Base-by-base conservation (phyloP, 2,329 filamentous ascomycete species). In the Hypoxylon sp. region DNA sequence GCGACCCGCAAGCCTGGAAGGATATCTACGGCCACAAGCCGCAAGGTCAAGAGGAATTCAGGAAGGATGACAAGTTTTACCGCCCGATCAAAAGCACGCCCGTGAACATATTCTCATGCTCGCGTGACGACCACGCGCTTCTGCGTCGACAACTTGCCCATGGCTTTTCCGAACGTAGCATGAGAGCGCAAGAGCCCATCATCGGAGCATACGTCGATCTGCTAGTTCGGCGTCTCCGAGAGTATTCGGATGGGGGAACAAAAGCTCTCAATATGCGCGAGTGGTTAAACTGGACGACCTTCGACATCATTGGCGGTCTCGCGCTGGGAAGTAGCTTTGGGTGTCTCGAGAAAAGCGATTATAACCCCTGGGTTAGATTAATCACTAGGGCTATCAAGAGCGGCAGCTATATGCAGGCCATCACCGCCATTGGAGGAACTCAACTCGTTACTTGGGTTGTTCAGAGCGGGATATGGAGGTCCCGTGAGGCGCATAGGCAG, bases 1-100 rank as follows among this genome's bases (percentile, higher is more conserved):
- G 45, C 19, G 19, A 11, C 13, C 45, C 56, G 7, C 19, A 41
- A 17, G 77, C 79, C 4, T 79, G 75, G 72, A 73, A 73, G 50
- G 79, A 81, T 51, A 78, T 81, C 46, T 78, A 79, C 66, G 76
- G 77, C 71, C 53, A 43, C 60, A 13, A 72, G 13, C 14, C 36
- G 14, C 25, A 17, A 10, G 69, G 65, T 10, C 71, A 75, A 60
- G 71, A 75, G 17, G 71, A 77, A 43, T 73, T 58, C 19, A 28
- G 38, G 9, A 65, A 60, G n/a, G 14, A 49, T n/a, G 11, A 49
- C 7, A 25, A 13, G 10, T 23, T 56, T 17, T 62, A 62, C 30
- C 28, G 41, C 3, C 9, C 21, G 2, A 25, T 62, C 9, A 38
- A 55, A 13, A 38, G 11, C 19, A 21, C 32, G 4, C 50, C 50